Conservation (phyloP, 140 eudicot species). For the Stevia rebaudiana region DNA sequence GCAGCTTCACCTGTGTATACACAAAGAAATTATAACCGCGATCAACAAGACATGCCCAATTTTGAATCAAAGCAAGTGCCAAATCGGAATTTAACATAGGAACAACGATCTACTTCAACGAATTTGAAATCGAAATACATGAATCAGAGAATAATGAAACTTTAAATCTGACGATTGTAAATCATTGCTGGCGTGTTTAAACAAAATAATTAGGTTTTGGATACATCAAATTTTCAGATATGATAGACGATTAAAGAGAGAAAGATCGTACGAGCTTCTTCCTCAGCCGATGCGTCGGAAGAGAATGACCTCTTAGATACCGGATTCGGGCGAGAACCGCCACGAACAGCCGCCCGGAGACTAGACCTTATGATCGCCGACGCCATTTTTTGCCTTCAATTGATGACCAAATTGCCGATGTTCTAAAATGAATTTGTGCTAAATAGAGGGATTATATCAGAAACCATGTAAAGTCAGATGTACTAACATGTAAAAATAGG, state of each 20-base stretch:
- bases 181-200: neutral
- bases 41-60: conserved; percentile 5
- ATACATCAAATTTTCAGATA: neutral
- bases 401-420: neutral
- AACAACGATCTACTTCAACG: neutral
- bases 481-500: no score
- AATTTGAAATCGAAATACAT: neutral
- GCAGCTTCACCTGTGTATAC: conserved; percentile 57
- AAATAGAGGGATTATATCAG: no score
- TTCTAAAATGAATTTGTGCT: neutral
- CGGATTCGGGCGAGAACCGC: conserved; percentile 38
- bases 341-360: conserved; percentile 59
- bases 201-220: neutral
- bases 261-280: conserved; percentile 54
- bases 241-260: neutral
- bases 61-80: conserved; percentile 25
- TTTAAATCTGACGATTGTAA: conserved; percentile 4
- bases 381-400: conserved; percentile 51
- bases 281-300: conserved; percentile 46
- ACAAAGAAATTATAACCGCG: neutral
- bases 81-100: conserved; percentile 16
- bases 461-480: no score
- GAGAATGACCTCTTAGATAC: conserved; percentile 48
- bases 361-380: conserved; percentile 65
- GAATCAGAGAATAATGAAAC: conserved; percentile 6